A percentile compares a stretch with the other conserved stretches of the same genome.
phyloP scores from a whole-genome alignment of 306 rosid species.

The Casuarina cunninghamiana region DNA sequence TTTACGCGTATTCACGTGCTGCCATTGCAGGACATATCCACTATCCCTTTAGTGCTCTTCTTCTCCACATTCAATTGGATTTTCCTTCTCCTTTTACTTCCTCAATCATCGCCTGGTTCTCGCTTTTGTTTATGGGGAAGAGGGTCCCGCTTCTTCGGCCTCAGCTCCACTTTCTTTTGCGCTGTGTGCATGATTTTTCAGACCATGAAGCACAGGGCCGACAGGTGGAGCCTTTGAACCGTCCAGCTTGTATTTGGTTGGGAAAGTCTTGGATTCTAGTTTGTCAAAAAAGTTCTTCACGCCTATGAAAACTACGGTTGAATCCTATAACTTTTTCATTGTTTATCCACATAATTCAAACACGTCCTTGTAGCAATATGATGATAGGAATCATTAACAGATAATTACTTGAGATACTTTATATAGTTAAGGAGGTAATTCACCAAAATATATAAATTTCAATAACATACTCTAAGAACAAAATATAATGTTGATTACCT shows the following conservation, averaged over 20 bases:
- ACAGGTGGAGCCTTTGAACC: neutral
- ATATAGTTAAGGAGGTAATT: too few species aligned
- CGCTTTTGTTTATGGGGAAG: neutral
- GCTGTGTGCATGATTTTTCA: neutral
- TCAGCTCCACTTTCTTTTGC: neutral
- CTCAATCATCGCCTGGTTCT: neutral
- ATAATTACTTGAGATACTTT: too few species aligned
- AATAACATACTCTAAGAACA: too few species aligned
- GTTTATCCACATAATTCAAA: too few species aligned
- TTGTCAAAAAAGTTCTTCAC: neutral
- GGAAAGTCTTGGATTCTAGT: neutral
- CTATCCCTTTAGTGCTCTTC: neutral
- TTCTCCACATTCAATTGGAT: neutral
- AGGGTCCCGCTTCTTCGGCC: neutral
- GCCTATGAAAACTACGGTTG: too few species aligned
- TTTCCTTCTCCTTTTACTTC: slow-evolving; percentile 5
- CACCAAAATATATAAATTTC: too few species aligned
- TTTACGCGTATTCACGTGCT: slow-evolving; percentile 48
- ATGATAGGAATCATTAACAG: too few species aligned
- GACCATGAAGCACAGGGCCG: neutral
- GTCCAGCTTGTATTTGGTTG: neutral
- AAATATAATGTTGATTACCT: too few species aligned
- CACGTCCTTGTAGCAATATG: too few species aligned
- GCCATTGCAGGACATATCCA: too few species aligned
- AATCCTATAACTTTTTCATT: too few species aligned